Conservation (phyloP, 441 rosid genomes). For the Populus hybrid region DNA sequence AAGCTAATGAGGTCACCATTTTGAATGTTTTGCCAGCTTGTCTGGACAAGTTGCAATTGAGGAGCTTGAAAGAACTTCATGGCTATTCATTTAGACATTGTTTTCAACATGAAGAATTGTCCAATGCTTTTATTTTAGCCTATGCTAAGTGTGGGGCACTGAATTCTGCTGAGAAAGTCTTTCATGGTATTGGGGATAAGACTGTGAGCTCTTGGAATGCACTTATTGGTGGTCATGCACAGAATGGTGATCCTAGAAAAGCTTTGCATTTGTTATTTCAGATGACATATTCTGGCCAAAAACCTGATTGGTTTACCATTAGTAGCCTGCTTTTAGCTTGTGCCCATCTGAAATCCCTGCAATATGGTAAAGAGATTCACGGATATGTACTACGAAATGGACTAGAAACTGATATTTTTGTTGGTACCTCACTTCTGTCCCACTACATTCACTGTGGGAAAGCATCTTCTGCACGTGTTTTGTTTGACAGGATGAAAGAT, state of each 20-base stretch:
- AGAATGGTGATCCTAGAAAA: conserved; percentile 43
- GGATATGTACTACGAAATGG: conserved; percentile 45
- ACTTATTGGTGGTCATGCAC: conserved; percentile 52
- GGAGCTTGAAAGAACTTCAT: conserved; percentile 58
- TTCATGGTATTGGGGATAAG: conserved; percentile 35
- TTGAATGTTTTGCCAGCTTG: conserved; percentile 47
- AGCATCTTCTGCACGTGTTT: conserved; percentile 31
- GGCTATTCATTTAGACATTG: conserved; percentile 47
- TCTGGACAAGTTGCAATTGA: conserved; percentile 32
- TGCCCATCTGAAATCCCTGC: conserved; percentile 39
- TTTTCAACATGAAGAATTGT: conserved; percentile 39
- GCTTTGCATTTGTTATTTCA: conserved; percentile 41
- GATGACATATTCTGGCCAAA: conserved; percentile 39
- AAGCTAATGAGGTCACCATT: conserved; percentile 47
- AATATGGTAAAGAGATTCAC: conserved; percentile 47
- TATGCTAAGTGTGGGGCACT: conserved; percentile 56
- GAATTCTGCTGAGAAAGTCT: conserved; percentile 41
- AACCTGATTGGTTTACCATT: conserved; percentile 52
- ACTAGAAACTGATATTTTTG: conserved; percentile 43
- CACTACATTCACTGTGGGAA: conserved; percentile 46
- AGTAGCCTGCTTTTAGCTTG: conserved; percentile 59
- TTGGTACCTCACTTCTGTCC: conserved; percentile 42
- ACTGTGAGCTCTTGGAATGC: conserved; percentile 75
- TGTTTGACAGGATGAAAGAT: conserved; percentile 47
- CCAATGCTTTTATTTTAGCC: conserved; percentile 52